Conservation (phyloP, 176 grass and related monocot species). For the Poa pratensis region DNA sequence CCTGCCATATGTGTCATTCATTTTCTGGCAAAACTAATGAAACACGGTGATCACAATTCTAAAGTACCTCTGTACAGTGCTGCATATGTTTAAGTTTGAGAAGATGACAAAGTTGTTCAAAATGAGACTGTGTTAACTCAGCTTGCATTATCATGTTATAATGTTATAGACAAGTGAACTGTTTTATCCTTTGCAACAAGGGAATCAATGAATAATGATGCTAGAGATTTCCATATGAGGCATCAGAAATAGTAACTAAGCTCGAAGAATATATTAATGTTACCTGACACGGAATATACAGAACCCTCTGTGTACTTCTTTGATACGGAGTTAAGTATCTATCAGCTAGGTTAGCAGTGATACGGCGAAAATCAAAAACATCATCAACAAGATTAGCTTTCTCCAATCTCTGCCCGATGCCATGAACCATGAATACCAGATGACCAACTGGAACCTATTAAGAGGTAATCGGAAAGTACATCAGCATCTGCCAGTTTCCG, state of each 20-base stretch:
- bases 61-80: not conserved
- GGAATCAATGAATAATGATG: constrained; percentile 13
- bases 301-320: constrained; percentile 92
- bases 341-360: constrained; percentile 84
- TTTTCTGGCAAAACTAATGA: constrained; percentile 20
- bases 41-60: constrained; percentile 2
- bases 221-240: not conserved
- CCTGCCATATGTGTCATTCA: not conserved
- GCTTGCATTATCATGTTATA: constrained; percentile 38
- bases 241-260: not conserved
- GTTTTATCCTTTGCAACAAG: constrained; percentile 4
- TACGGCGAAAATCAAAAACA: constrained; percentile 89
- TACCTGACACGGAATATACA: constrained; percentile 99
- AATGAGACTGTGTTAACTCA: constrained; percentile 19
- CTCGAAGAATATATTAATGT: not conserved
- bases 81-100: not conserved
- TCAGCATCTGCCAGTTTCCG: constrained; percentile 10
- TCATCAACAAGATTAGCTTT: constrained; percentile 99
- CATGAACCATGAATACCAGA: constrained; percentile 99
- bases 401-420: constrained; percentile 94
- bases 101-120: constrained; percentile 26
- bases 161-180: constrained; percentile 24
- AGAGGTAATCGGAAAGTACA: constrained; percentile 5
- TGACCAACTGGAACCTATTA: constrained; percentile 94
- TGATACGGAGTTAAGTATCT: constrained; percentile 94